Conservation (phyloP, 495 filamentous ascomycete species). For the Parathielavia appendiculata region DNA sequence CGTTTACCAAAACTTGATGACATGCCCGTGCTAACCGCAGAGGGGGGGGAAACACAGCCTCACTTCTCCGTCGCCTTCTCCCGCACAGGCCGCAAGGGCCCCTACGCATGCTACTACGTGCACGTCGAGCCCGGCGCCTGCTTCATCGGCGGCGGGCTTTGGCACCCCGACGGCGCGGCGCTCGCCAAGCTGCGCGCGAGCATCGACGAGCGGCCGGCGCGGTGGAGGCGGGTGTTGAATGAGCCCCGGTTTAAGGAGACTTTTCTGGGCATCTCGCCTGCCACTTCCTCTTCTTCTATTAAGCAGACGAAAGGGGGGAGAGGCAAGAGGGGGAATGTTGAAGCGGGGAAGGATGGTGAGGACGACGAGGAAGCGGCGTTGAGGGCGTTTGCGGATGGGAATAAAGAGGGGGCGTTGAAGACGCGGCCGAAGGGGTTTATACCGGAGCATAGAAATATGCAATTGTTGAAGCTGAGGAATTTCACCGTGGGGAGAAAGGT, state of each 20-base stretch:
- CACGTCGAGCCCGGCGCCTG: constrained; percentile 40
- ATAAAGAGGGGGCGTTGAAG: constrained; percentile 70
- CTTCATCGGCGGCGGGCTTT: constrained; percentile 67
- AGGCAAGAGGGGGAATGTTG: background rate
- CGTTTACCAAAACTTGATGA: background rate
- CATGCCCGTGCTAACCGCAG: too few species aligned
- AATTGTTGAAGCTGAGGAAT: constrained; percentile 68
- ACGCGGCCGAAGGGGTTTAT: constrained; percentile 81
- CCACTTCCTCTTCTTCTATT: background rate
- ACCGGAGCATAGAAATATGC: constrained; percentile 66
- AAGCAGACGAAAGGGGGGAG: background rate
- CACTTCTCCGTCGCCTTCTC: constrained; percentile 84
- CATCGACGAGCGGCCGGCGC: constrained; percentile 62
- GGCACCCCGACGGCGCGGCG: constrained; percentile 61
- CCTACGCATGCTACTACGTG: constrained; percentile 77
- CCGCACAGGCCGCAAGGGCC: constrained; percentile 77
- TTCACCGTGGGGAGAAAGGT: constrained; percentile 66
- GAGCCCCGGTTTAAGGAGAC: constrained; percentile 52
- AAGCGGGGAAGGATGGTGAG: constrained; percentile 27
- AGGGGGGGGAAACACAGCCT: constrained; percentile 41
- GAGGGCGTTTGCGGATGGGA: constrained; percentile 61
- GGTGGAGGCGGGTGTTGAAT: constrained; percentile 60
- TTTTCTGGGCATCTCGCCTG: constrained; percentile 44
- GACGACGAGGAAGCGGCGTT: constrained; percentile 35
- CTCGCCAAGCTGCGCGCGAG: constrained; percentile 62